A percentile compares a stretch with the other conserved stretches of the same genome.
Evolutionary conservation across 78 protist species (phyloP).

Genomic region (Dictyostelium firmibasis): DNA sequence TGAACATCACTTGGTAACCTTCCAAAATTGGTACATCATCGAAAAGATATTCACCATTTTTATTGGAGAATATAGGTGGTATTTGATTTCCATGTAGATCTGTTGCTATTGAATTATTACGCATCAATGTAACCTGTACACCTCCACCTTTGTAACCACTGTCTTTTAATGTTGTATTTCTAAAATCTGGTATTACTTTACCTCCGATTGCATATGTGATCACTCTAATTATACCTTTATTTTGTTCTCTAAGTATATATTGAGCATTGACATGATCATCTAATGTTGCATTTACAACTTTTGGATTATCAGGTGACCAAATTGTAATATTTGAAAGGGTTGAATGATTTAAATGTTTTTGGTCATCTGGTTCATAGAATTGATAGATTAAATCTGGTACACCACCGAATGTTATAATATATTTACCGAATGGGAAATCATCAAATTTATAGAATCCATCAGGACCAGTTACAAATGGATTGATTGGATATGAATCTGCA

Average conservation of each 20-base stretch:
- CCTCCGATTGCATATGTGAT: slow-evolving; percentile 25
- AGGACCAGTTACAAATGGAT: background rate
- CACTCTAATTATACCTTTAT: background rate
- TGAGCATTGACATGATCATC: background rate
- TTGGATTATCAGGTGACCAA: background rate
- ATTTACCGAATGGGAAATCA: slow-evolving; percentile 16
- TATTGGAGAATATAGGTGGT: background rate
- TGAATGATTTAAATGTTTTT: background rate
- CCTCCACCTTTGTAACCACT: background rate
- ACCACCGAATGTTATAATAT: background rate
- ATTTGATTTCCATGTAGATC: background rate
- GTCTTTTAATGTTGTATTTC: background rate
- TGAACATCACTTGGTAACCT: background rate
- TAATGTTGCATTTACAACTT: background rate
- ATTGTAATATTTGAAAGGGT: background rate
- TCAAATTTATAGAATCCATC: slow-evolving; percentile 25
- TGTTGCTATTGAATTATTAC: background rate
- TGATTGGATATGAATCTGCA: background rate
- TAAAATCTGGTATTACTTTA: background rate
- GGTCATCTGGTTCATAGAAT: background rate
- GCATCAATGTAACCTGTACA: background rate
- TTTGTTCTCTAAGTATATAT: slow-evolving; percentile 9
- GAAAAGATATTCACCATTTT: slow-evolving; percentile 9
- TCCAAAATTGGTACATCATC: slow-evolving; percentile 18
- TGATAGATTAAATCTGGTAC: background rate